Evolutionary conservation across 148 eudicot species (phyloP), one percentile per base, ranked within the genome.

Genomic region (Rhododendron henanense): DNA sequence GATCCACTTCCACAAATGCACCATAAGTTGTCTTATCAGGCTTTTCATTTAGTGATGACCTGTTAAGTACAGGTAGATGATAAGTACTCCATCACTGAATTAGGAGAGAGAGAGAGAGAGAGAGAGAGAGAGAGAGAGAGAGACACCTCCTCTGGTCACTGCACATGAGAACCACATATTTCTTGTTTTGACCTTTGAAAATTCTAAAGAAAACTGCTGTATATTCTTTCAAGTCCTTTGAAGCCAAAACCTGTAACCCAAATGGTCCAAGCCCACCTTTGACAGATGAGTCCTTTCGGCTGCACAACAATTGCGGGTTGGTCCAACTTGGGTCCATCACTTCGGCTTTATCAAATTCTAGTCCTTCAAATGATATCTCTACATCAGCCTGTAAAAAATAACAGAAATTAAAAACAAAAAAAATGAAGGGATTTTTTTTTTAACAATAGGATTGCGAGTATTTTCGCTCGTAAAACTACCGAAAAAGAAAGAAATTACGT

Each of bases 161-260:
- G 51, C 98, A 95, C 96, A 95, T 93, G 13, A 95, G 92, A 45
- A 93, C 96, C 3, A 89, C 87, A 74, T 85, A 79, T 44, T 89
- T 91, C 39, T 87, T 91, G 33, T 87, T 47, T 4, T 19, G 5
- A 9, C 65, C 84, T 86, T 89, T 93, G 91, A 92, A 95, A 47
- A 95, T 83, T 86, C 95, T 87, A 85, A 95, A 93, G 89, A 91
- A 92, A 0, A 94, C 90, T 23, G 98, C 93, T 1, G 96, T 95
- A 48, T 93, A 87, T 84, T 95, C 98, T 85, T 87, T 84, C 82
- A 91, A 51, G 84, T 85, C 87, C 65, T 90, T 85, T 31, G 98
- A 95, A 47, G 98, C 95, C 88, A 93, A 77, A 74, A 91, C 90
- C 57, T 87, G 74, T 21, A 93, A 63, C 33, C 98, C 98, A 89